Conservation (phyloP, 2,329 filamentous ascomycete genomes). For the Colletotrichum limetticola region DNA sequence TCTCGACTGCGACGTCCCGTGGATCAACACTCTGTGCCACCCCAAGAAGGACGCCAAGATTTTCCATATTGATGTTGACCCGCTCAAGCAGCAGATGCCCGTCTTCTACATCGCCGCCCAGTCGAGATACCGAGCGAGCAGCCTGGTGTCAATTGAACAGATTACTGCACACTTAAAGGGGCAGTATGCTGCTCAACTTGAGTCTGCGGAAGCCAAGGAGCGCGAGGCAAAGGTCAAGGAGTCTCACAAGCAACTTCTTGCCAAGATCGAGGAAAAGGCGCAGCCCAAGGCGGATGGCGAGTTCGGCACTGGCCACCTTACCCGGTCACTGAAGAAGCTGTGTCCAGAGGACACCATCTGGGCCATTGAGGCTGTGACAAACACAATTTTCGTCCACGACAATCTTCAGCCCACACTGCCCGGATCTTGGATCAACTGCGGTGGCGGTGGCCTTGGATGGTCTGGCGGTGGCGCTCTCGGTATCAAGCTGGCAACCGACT, state of each 20-base stretch:
- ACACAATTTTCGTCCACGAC: slow-evolving; percentile 73
- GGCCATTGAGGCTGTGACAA: slow-evolving; percentile 82
- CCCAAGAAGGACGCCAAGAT: slow-evolving; percentile 63
- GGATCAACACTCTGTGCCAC: slow-evolving; percentile 82
- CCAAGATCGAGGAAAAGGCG: slow-evolving; percentile 66
- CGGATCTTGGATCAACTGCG: slow-evolving; percentile 83
- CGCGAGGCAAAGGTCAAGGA: slow-evolving; percentile 67
- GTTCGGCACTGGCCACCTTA: slow-evolving; percentile 52
- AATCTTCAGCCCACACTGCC: slow-evolving; percentile 76
- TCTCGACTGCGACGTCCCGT: slow-evolving; percentile 90
- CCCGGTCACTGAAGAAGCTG: slow-evolving; percentile 43
- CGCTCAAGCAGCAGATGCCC: slow-evolving; percentile 77
- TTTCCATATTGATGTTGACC: slow-evolving; percentile 74
- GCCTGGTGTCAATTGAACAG: slow-evolving; percentile 73
- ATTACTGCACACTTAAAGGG: slow-evolving; percentile 70
- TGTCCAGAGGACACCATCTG: slow-evolving; percentile 71
- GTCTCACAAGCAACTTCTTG: slow-evolving; percentile 68
- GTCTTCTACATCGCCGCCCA: slow-evolving; percentile 77
- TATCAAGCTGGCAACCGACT: slow-evolving; percentile 74
- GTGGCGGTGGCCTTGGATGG: slow-evolving; percentile 84
- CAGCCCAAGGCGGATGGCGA: slow-evolving; percentile 69
- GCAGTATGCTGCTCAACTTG: slow-evolving; percentile 52
- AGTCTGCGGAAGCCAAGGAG: slow-evolving; percentile 45
- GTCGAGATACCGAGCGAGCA: slow-evolving; percentile 74
- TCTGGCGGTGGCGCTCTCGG: slow-evolving; percentile 80